A percentile compares a stretch with the other conserved stretches of the same genome.
These are phyloP conservation scores for Alternaria longipes DNA, from an alignment of 2,329 filamentous ascomycete species.

Conservation along the genomic window DNA sequence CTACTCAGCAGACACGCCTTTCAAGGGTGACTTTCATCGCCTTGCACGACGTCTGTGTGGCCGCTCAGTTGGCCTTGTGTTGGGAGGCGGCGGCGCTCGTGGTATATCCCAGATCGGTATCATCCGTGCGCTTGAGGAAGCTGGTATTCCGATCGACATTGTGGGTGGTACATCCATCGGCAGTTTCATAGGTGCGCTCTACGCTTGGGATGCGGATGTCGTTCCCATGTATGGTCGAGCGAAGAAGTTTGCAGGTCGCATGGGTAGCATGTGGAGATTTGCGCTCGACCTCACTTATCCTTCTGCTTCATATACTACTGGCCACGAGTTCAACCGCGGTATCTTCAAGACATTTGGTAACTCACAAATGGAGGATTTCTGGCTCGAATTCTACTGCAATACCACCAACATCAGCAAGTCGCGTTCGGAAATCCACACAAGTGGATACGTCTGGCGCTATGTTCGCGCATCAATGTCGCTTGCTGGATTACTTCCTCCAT, in stretches of 20 bases:
- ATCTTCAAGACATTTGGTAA: slow-evolving; percentile 99
- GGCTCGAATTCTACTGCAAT: slow-evolving; percentile 99
- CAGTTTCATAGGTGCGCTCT: slow-evolving; percentile 92
- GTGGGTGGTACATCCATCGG: slow-evolving; percentile 97
- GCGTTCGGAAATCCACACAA: slow-evolving; percentile 90
- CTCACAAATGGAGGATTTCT: slow-evolving; percentile 98
- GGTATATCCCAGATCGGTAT: slow-evolving; percentile 94
- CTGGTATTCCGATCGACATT: slow-evolving; percentile 94
- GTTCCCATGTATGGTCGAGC: slow-evolving; percentile 96
- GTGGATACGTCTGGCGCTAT: slow-evolving; percentile 97
- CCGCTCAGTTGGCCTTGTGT: slow-evolving; percentile 91
- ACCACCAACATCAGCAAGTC: slow-evolving; percentile 98
- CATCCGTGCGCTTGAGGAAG: slow-evolving; percentile 93
- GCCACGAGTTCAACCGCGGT: slow-evolving; percentile 97
- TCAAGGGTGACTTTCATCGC: slow-evolving; percentile 96
- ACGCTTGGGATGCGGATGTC: slow-evolving; percentile 94
- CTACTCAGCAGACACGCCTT: slow-evolving; percentile 89
- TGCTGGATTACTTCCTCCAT: slow-evolving; percentile 87
- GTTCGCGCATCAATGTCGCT: slow-evolving; percentile 96
- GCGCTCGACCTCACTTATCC: slow-evolving; percentile 95
- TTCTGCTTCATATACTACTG: slow-evolving; percentile 95
- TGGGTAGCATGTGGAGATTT: slow-evolving; percentile 99
- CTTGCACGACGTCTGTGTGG: slow-evolving; percentile 89
- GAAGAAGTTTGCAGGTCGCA: slow-evolving; percentile 98
- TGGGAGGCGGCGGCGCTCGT: slow-evolving; percentile 91